Conservation (phyloP, 306 rosid genomes). For the Pterocarpus santalinus region DNA sequence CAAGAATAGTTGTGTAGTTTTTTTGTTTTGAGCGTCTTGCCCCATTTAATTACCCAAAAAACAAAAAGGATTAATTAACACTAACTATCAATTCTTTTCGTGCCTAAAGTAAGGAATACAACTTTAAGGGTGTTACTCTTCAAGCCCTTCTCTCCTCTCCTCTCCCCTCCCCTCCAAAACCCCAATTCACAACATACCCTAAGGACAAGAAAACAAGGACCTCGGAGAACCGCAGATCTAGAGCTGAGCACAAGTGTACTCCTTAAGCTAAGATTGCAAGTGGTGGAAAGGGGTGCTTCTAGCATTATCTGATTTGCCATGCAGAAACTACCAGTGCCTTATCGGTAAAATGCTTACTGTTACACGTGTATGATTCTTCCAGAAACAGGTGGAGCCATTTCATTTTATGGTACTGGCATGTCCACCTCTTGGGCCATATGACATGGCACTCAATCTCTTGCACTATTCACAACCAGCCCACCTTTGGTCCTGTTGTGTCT, state of each 20-base stretch:
- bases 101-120: background rate
- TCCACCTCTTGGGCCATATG: background rate
- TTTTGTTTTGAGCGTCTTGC: too few relatives aligned
- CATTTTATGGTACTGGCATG: background rate
- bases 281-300: background rate
- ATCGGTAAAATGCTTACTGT: background rate
- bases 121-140: too few relatives aligned
- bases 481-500: background rate
- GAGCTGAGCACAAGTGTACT: background rate
- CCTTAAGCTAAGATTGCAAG: background rate
- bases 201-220: background rate
- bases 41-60: too few relatives aligned
- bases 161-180: too few relatives aligned
- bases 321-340: background rate
- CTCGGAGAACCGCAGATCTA: background rate
- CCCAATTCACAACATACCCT: too few relatives aligned
- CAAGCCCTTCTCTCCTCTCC: too few relatives aligned
- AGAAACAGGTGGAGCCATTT: background rate
- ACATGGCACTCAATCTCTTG: background rate
- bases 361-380: background rate
- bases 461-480: background rate
- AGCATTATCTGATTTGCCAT: background rate
- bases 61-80: too few relatives aligned
- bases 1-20: too few relatives aligned
- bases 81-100: background rate